Evolutionary conservation across 1,284 basidiomycete genomes (phyloP), one percentile per base, ranked within the genome.

Genomic region (Phellopilus nigrolimitatus): DNA sequence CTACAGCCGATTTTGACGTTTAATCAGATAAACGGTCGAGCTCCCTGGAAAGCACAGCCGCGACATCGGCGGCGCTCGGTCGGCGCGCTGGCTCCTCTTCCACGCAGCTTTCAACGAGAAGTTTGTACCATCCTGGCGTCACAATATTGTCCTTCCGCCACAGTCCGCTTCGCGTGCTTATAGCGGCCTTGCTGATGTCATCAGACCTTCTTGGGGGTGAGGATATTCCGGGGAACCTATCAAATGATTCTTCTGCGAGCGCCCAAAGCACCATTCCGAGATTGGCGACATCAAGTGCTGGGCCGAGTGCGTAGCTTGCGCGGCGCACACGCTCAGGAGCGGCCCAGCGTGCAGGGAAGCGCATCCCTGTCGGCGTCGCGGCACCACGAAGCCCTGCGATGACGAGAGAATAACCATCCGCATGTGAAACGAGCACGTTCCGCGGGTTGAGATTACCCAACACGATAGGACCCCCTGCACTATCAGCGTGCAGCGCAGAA

Each of bases 251-350:
- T 43, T 49, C 48, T 15, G 48, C 48, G 27, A 49, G 48, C 2
- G 48, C 48, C 48, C 48, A 49, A 24, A 49, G 48, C 4, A 43
- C 40, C 48, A 49, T 49, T 8, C 48, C 48, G 13, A 49, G 27
- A 21, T 49, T 49, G n/a, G 48, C 48, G 3, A 49, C 39, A 21
- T 49, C 48, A 21, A 49, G 30, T 1, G 38, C 19, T 4, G 48
- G 25, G 1, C 48, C 48, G 12, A 49, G 31, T 10, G 39, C 31
- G 40, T 49, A 49, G 13, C 30, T 49, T n/a, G 39, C 12, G 15
- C 39, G 39, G 7, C 44, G 30, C 40, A 33, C 33, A 31, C 48
- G 48, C 24, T 49, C 48, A 13, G 48, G 48, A 12, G 48, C 48
- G 0, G 48, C 38, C 48, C 48, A 49, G 17, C 48, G 39, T 10